Conservation (phyloP, 2,329 filamentous ascomycete species). For the Acephala macrosclerotiorum region DNA sequence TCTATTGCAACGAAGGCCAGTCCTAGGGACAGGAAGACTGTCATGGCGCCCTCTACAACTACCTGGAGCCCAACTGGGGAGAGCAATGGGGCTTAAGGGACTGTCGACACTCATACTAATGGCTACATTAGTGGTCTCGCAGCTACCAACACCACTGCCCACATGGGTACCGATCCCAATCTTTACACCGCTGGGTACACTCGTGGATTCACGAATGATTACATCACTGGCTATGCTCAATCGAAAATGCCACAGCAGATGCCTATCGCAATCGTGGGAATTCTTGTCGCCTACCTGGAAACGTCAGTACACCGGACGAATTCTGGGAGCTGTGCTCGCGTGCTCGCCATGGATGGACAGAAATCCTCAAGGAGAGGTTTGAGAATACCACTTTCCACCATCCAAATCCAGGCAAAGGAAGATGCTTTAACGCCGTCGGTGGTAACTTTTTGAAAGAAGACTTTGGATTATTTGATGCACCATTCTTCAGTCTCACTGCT, state of each 20-base stretch:
- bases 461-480: slow-evolving; percentile 40
- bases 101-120: slow-evolving; percentile 14
- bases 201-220: slow-evolving; percentile 37
- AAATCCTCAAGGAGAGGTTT: slow-evolving; percentile 48
- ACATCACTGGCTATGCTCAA: slow-evolving; percentile 29
- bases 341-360: slow-evolving; percentile 47
- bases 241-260: slow-evolving; percentile 30
- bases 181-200: slow-evolving; percentile 35
- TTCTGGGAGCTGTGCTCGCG: slow-evolving; percentile 50
- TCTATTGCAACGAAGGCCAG: slow-evolving; percentile 3
- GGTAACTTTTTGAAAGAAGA: slow-evolving; percentile 41
- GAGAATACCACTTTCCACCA: slow-evolving; percentile 62
- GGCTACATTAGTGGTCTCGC: slow-evolving; percentile 27
- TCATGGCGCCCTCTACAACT: slow-evolving; percentile 42
- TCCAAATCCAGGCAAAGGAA: slow-evolving; percentile 48
- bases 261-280: slow-evolving; percentile 48
- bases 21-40: slow-evolving; percentile 23
- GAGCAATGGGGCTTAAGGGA: slow-evolving; percentile 11
- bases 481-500: slow-evolving; percentile 41
- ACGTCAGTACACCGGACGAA: slow-evolving; percentile 47
- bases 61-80: slow-evolving; percentile 36
- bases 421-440: slow-evolving; percentile 40
- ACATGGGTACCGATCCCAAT: slow-evolving; percentile 11
- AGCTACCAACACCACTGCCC: neutral
- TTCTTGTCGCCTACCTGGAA: slow-evolving; percentile 49